Evolutionary conservation across 306 rosid genomes (phyloP).

Genomic region (Begonia fuchsioides): DNA sequence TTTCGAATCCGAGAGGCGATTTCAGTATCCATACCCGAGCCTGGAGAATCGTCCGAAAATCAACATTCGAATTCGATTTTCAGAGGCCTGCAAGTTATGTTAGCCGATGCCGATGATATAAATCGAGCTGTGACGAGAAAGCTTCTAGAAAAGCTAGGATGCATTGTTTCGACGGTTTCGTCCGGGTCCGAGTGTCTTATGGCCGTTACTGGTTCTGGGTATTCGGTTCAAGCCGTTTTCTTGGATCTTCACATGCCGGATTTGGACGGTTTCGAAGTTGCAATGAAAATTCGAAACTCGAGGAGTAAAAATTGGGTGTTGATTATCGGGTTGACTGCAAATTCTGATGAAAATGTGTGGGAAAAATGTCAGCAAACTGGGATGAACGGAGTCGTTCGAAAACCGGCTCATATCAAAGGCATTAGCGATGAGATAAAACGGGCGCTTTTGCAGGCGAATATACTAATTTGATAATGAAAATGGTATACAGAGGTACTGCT

Average conservation of each 20-base stretch:
- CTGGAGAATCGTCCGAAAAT: constrained; percentile 59
- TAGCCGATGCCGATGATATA: constrained; percentile 76
- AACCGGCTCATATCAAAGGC: constrained; percentile 73
- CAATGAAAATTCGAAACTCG: constrained; percentile 55
- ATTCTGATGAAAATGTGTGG: constrained; percentile 70
- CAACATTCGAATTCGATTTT: constrained; percentile 52
- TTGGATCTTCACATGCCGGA: constrained; percentile 83
- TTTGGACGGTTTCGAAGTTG: constrained; percentile 77
- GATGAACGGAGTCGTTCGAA: constrained; percentile 65
- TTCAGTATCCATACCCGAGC: constrained; percentile 60
- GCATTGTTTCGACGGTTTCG: constrained; percentile 57
- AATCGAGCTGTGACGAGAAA: constrained; percentile 79
- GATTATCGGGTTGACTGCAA: constrained; percentile 58
- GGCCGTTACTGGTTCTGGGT: constrained; percentile 41
- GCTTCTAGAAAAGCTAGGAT: constrained; percentile 84
- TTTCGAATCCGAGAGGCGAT: constrained; percentile 67
- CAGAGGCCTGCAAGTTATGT: constrained; percentile 56
- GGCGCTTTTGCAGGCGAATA: constrained; percentile 58
- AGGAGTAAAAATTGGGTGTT: constrained; percentile 74
- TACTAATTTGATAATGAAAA: constrained; percentile 2
- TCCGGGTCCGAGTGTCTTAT: constrained; percentile 86
- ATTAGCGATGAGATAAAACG: constrained; percentile 66
- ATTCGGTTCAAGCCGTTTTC: constrained; percentile 51
- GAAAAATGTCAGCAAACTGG: constrained; percentile 71
- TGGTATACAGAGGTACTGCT: not conserved